Evolutionary conservation across 192 early-diverging fungal species (phyloP), one percentile per base, ranked within the genome.

Genomic region (Irineochytrium annulatum): DNA sequence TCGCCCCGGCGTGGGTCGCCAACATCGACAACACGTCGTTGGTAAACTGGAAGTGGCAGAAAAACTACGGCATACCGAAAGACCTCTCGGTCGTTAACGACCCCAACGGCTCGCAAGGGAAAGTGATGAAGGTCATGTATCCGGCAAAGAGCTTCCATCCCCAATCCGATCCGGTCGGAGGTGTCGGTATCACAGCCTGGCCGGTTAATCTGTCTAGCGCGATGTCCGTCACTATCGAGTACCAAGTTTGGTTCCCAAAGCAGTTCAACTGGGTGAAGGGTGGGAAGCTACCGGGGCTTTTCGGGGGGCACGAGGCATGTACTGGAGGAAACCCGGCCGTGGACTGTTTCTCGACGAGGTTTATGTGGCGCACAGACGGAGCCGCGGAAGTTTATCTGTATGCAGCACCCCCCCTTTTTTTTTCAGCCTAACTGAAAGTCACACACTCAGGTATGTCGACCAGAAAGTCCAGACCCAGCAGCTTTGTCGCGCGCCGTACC

Each of bases 331-430:
- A 77, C 34, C 30, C 74, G 0, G 82, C 82, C 17, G 52, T 71
- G 34, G 69, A 72, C 60, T 84, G 82, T 64, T 80, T 81, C 57
- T 84, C 82, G 3, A 75, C 79, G 0, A 72, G 81, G 60, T 81
- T 70, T 60, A 67, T 77, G 67, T 85, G 75, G 69, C 72, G 82
- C 3, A 64, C 58, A 1, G 31, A 75, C 19, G 79, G 79, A 3
- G 28, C 44, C 8, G 82, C 75, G 16, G 82, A 85, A 52, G 63
- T 76, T 24, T 85, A 85, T 60, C 60, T 82, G 1, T 84, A 77
- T 28, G 76, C 69, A 24, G 63, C 76, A 33, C 51, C 57, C 34
- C n/a, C n/a, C 11, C 37, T 41, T 41, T 13, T n/a, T n/a, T 41
- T 41, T 41, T 41, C 11, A 8, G 11, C 37, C 37, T 41, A n/a